Conservation (phyloP, 2,329 filamentous ascomycete species). For the Ophiostoma tasmaniense region DNA sequence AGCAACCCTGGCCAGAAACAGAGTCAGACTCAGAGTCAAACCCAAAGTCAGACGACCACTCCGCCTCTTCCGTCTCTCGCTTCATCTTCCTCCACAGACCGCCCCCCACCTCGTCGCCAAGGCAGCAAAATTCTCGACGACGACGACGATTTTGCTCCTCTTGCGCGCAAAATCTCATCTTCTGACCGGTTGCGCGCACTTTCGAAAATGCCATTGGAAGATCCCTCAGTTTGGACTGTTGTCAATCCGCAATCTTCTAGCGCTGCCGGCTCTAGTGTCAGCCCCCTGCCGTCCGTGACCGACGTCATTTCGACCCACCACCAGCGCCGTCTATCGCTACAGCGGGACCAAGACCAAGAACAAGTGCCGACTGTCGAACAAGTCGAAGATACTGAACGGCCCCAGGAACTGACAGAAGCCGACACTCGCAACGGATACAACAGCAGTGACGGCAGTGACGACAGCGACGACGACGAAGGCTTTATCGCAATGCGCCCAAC, state of each 20-base stretch:
- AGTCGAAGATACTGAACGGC: not conserved
- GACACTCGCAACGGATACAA: not conserved
- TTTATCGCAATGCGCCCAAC: constrained; percentile 20
- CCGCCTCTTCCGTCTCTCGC: not conserved
- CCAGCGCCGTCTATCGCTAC: not conserved
- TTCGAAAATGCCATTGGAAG: constrained; percentile 30
- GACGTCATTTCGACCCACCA: constrained; percentile 4
- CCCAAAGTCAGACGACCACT: not conserved
- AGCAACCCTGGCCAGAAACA: not conserved
- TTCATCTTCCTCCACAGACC: not conserved
- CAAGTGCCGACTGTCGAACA: not conserved
- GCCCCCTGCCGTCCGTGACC: not conserved
- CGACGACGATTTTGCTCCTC: constrained; percentile 28
- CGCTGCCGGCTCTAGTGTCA: not conserved
- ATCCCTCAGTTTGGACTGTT: constrained; percentile 29
- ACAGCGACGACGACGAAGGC: constrained; percentile 16
- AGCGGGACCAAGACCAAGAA: not conserved
- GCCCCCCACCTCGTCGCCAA: constrained; percentile 16
- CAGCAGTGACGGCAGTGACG: constrained; percentile 8
- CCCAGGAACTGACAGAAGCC: not conserved
- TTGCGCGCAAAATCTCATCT: constrained; percentile 30
- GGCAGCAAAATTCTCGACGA: constrained; percentile 26
- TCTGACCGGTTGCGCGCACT: constrained; percentile 31
- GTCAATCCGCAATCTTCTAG: constrained; percentile 25
- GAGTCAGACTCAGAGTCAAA: not conserved